These are phyloP conservation scores for Casaregolazyma suthepensis DNA, from an alignment of 1,139 yeast genomes.

Conservation along the genomic window DNA sequence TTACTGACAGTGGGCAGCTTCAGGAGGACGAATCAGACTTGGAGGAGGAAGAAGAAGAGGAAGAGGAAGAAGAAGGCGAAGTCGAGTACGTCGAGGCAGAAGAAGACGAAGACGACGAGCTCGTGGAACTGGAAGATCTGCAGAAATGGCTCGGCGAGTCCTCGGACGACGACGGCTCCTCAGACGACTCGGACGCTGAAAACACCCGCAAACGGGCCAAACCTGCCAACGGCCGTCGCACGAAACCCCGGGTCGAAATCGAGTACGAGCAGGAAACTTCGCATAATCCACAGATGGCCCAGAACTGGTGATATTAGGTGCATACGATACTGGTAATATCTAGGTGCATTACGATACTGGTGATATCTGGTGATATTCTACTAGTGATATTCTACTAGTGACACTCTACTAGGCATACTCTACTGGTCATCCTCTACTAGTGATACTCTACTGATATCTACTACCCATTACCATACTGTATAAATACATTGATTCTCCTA, in stretches of 20 bases:
- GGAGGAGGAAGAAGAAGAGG: conserved; percentile 52
- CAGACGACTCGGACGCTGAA: conserved; percentile 31
- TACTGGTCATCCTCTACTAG: too few species aligned
- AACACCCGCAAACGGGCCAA: conserved; percentile 21
- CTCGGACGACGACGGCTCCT: conserved; percentile 10
- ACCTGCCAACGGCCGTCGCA: conserved; percentile 23
- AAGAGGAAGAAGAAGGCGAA: conserved; percentile 46
- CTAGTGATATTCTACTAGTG: too few species aligned
- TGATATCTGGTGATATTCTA: too few species aligned
- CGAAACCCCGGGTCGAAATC: conserved; percentile 75
- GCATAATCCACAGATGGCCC: conserved; percentile 7
- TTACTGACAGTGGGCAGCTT: conserved; percentile 51
- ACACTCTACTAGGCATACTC: too few species aligned
- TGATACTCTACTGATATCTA: too few species aligned
- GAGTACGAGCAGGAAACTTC: conserved; percentile 73
- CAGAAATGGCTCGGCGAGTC: conserved; percentile 33
- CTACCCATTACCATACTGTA: neutral
- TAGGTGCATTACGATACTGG: too few species aligned
- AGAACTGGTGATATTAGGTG: conserved; percentile 6
- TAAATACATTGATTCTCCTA: neutral
- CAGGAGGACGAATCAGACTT: conserved; percentile 60
- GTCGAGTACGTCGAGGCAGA: conserved; percentile 80
- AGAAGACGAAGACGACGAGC: conserved; percentile 56
- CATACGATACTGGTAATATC: too few species aligned
- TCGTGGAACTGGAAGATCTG: conserved; percentile 24